Evolutionary conservation across 768 basidiomycete genomes (phyloP), one percentile per base, ranked within the genome.

Genomic region (Phanerodontia chrysosporium): DNA sequence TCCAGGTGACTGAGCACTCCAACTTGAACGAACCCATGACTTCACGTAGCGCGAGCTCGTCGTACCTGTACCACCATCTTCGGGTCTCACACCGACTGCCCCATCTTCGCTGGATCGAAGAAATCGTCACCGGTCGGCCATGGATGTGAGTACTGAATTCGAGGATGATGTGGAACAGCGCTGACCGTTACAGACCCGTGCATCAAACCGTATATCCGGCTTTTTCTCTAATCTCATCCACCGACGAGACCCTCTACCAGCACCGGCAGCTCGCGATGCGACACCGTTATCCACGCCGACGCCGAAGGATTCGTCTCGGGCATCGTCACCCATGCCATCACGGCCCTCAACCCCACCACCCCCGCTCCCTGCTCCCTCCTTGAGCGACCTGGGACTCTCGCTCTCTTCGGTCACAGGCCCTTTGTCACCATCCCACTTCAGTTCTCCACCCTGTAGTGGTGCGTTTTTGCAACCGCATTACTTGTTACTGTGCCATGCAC

Each of bases 381-480:
- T 94, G 30, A 73, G 74, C 5, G 92, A 94, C 61, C 81, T 94
- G 27, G 92, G 92, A 6, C 80, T 94, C 6, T 83, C 82, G 6
- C 74, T 94, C 7, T 80, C 83, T 13, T 80, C 83, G 16, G 63
- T 93, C 45, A 92, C 91, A 0, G 72, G 80, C 18, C 81, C 83
- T 67, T 76, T 92, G 27, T 82, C 86, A 0, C 89, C 90, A 1
- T 83, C 89, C 14, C 90, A 91, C 69, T 91, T 89, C 67, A 87
- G 77, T 65, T 82, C 85, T 2, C 87, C 90, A 1, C 92, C 92
- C 7, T 76, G 80, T 0, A 89, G 83, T 58, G 92, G 92, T 13
- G 84, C 90, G 13, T 93, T 93, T 70, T 72, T 94, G 32, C 79
- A 84, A 0, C 92, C 92, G 2, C 87, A 92, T 66, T 92, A 87